Conservation (phyloP, 495 filamentous ascomycete species). For the Aspergillus mulundensis region DNA sequence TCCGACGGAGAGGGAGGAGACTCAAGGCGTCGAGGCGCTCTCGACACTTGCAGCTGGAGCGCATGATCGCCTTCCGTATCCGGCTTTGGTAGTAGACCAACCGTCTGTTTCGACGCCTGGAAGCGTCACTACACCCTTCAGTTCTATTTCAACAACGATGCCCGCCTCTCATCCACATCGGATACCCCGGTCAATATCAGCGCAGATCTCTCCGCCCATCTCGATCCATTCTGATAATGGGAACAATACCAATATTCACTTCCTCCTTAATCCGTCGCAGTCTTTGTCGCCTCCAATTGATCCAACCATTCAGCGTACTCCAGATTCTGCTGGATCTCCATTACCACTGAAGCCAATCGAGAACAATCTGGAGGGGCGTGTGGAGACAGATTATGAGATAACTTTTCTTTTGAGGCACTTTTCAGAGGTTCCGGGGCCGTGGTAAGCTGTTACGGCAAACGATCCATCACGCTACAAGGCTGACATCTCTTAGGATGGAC, state of each 20-base stretch:
- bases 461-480: neutral
- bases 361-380: conserved; percentile 21
- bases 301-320: conserved; percentile 34
- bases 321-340: conserved; percentile 29
- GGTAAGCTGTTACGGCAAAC: conserved; percentile 31
- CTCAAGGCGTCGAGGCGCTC: conserved; percentile 52
- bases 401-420: conserved; percentile 61
- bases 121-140: conserved; percentile 15
- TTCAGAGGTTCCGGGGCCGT: conserved; percentile 55
- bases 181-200: conserved; percentile 29
- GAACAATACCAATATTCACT: conserved; percentile 51
- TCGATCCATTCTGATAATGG: conserved; percentile 38
- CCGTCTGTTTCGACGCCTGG: conserved; percentile 17
- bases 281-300: conserved; percentile 47
- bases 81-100: conserved; percentile 23
- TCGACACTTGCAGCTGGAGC: conserved; percentile 53
- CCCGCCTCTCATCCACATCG: conserved; percentile 35
- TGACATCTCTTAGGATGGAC: conserved; percentile 54
- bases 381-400: conserved; percentile 52
- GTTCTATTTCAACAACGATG: conserved; percentile 18
- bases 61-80: conserved; percentile 44
- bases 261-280: conserved; percentile 53
- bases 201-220: conserved; percentile 35
- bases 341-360: conserved; percentile 26
- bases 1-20: conserved; percentile 30